A percentile compares a stretch with the other conserved stretches of the same genome.
Evolutionary conservation across 2,329 filamentous ascomycete species (phyloP).

Genomic region (Aspergillus fumigatus): DNA sequence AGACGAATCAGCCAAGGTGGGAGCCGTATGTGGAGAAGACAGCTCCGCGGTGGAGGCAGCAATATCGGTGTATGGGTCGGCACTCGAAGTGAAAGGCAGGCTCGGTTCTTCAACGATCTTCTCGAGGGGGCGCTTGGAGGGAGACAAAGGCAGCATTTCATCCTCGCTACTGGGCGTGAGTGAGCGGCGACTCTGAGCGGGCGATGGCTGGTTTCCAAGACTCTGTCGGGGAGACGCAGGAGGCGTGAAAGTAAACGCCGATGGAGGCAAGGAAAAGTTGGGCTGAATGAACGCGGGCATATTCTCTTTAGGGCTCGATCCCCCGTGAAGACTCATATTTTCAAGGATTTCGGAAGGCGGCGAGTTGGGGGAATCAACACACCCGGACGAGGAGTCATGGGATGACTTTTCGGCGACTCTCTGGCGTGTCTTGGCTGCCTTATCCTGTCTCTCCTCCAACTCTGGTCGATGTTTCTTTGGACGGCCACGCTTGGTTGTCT

Average conservation of each 20-base stretch:
- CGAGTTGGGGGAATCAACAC: conserved; percentile 39
- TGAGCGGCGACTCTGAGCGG: conserved; percentile 31
- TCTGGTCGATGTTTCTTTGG: conserved; percentile 59
- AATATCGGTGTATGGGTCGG: conserved; percentile 27
- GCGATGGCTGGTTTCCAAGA: conserved; percentile 35
- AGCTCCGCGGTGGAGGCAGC: conserved; percentile 27
- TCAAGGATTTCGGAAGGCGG: conserved; percentile 40
- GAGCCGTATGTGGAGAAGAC: conserved; percentile 35
- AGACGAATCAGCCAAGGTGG: conserved; percentile 31
- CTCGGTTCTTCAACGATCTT: conserved; percentile 29
- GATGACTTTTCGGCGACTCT: conserved; percentile 33
- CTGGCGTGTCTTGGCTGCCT: conserved; percentile 51
- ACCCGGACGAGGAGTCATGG: conserved; percentile 32
- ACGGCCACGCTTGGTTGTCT: conserved; percentile 62
- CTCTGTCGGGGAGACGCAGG: conserved; percentile 43
- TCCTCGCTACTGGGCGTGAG: conserved; percentile 37
- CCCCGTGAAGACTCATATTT: conserved; percentile 33
- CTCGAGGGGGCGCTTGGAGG: conserved; percentile 25
- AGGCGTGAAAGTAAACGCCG: conserved; percentile 44
- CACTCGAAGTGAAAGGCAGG: conserved; percentile 23
- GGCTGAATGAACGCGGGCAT: conserved; percentile 25
- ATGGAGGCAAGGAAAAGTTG: conserved; percentile 34
- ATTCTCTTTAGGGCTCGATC: conserved; percentile 29
- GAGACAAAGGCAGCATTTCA: conserved; percentile 33
- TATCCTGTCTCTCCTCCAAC: conserved; percentile 54